These are phyloP conservation scores for Cymbopogon flexuosus DNA, from an alignment of 202 grass and related monocot genomes.

Conservation along the genomic window DNA sequence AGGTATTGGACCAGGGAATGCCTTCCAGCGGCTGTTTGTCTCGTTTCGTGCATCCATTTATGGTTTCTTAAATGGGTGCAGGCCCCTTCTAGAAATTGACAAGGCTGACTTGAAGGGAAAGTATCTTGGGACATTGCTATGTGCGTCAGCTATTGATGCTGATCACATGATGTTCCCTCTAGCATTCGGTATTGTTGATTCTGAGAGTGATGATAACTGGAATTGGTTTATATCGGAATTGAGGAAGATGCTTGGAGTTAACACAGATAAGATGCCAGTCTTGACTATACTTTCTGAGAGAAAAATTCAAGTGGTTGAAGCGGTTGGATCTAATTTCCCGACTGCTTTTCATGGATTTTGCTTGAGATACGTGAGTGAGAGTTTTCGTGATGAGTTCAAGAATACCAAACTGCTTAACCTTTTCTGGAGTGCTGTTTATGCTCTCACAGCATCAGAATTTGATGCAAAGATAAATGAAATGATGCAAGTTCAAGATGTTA, in stretches of 20 bases:
- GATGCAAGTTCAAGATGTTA: constrained; percentile 94
- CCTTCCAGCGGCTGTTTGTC: constrained; percentile 81
- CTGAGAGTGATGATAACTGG: constrained; percentile 89
- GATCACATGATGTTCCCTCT: constrained; percentile 77
- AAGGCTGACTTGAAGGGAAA: constrained; percentile 91
- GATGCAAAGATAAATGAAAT: constrained; percentile 82
- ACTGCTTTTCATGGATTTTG: constrained; percentile 91
- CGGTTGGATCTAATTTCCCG: constrained; percentile 71
- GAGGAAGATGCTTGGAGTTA: constrained; percentile 86
- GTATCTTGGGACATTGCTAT: constrained; percentile 87
- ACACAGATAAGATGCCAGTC: constrained; percentile 91
- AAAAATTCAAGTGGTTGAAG: constrained; percentile 59
- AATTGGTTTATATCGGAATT: constrained; percentile 97
- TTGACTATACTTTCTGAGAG: constrained; percentile 89
- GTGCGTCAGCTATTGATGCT: constrained; percentile 90
- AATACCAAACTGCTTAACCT: constrained; percentile 93
- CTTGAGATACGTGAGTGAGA: constrained; percentile 82
- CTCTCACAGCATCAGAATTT: constrained; percentile 76
- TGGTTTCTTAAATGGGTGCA: constrained; percentile 85
- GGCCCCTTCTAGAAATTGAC: constrained; percentile 89
- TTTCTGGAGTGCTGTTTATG: constrained; percentile 91
- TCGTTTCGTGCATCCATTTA: constrained; percentile 85
- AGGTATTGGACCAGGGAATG: constrained; percentile 63
- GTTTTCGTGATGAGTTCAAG: constrained; percentile 92
- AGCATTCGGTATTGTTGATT: constrained; percentile 80